These are phyloP conservation scores for Aspergillus kassunensis DNA, from an alignment of 495 filamentous ascomycete genomes.

Conservation along the genomic window DNA sequence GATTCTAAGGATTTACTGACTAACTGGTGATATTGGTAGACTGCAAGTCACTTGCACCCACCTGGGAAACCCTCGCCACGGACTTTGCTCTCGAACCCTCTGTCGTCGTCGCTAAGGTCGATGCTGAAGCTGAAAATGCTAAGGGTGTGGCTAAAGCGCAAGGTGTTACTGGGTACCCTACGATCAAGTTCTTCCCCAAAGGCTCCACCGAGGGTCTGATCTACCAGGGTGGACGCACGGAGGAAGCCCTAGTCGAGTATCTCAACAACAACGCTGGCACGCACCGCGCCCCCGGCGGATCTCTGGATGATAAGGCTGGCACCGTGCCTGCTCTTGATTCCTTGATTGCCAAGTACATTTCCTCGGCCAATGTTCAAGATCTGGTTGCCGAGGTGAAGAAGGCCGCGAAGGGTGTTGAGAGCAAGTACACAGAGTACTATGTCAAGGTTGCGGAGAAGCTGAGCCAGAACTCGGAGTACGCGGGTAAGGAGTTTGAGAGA, in stretches of 20 bases:
- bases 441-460: constrained; percentile 85
- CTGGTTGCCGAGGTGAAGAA: constrained; percentile 64
- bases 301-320: constrained; percentile 74
- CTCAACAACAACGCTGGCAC: constrained; percentile 89
- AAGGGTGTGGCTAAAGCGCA: constrained; percentile 73
- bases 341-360: constrained; percentile 63
- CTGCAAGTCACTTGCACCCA: constrained; percentile 91
- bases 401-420: constrained; percentile 61
- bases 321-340: constrained; percentile 73
- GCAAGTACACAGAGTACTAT: constrained; percentile 93
- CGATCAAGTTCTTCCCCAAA: constrained; percentile 96
- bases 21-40: constrained; percentile 46
- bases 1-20: not conserved
- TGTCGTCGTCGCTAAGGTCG: constrained; percentile 89
- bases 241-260: constrained; percentile 73
- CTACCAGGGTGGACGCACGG: constrained; percentile 75
- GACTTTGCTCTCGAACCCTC: constrained; percentile 74
- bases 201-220: constrained; percentile 68
- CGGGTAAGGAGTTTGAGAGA: constrained; percentile 78
- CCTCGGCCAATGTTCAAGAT: constrained; percentile 49
- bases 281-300: constrained; percentile 77
- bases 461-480: constrained; percentile 68
- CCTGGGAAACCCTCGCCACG: constrained; percentile 81
- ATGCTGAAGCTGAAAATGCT: constrained; percentile 81
- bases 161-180: constrained; percentile 82